Evolutionary conservation across 2,329 filamentous ascomycete species (phyloP).

Genomic region (Exophiala viscosa): DNA sequence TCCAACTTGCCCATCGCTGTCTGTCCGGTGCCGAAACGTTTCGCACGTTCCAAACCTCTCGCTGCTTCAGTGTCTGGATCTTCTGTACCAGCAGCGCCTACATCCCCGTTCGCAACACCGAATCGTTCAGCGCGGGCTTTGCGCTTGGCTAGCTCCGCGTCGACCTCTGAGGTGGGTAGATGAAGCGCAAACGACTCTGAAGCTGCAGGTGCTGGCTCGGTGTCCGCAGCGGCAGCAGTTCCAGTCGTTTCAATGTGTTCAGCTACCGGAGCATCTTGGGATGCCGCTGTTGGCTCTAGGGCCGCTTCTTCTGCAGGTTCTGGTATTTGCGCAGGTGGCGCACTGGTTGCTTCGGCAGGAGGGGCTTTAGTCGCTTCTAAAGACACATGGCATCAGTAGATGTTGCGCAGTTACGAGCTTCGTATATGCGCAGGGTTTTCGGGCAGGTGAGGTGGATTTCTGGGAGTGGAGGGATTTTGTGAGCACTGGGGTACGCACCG

Average conservation of each 20-base stretch:
- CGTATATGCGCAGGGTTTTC: not conserved
- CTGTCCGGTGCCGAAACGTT: conserved; percentile 39
- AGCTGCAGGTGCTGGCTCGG: conserved; percentile 19
- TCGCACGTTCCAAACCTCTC: conserved; percentile 45
- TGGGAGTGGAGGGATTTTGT: not conserved
- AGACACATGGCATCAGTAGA: not conserved
- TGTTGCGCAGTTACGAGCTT: not conserved
- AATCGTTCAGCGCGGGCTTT: conserved; percentile 49
- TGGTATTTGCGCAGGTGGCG: conserved; percentile 31
- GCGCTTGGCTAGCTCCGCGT: conserved; percentile 47
- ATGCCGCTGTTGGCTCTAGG: conserved; percentile 27
- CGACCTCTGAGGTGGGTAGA: conserved; percentile 42
- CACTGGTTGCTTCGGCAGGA: conserved; percentile 30
- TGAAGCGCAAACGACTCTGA: conserved; percentile 37
- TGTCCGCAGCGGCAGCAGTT: conserved; percentile 14
- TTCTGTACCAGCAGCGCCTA: conserved; percentile 34
- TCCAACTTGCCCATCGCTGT: conserved; percentile 43
- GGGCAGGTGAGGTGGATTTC: not conserved
- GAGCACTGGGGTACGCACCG: conserved; percentile 10
- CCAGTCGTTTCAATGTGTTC: conserved; percentile 13
- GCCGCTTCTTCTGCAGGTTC: conserved; percentile 13
- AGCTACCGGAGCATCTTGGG: conserved; percentile 25
- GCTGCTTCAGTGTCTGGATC: conserved; percentile 41
- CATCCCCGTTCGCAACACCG: conserved; percentile 31
- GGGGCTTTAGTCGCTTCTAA: conserved; percentile 19